phyloP scores from a whole-genome alignment of 2,329 filamentous ascomycete species.

The Clonostachys sp. region DNA sequence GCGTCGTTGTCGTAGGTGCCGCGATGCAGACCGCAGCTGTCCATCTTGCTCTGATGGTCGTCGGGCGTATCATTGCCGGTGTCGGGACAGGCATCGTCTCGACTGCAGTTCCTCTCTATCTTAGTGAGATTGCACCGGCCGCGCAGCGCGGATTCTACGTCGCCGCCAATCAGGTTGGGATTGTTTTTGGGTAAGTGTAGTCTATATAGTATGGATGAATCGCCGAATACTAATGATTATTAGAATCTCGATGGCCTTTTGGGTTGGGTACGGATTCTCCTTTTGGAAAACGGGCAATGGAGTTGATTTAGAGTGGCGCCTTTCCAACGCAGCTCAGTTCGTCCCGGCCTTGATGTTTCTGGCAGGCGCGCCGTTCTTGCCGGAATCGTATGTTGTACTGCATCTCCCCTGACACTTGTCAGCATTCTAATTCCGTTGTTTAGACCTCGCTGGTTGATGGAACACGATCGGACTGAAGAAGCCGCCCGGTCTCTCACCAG shows the following conservation, averaged over 20 bases:
- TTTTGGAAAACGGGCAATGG: conserved; percentile 23
- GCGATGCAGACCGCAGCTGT: conserved; percentile 7
- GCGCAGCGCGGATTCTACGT: conserved; percentile 9
- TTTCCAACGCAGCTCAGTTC: conserved; percentile 23
- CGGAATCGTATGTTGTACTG: conserved; percentile 19
- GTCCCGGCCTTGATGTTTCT: conserved; percentile 22
- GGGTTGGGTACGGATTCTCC: conserved; percentile 24
- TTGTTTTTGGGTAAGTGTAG: conserved; percentile 6
- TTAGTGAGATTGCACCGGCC: conserved; percentile 9
- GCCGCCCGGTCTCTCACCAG: conserved; percentile 17
- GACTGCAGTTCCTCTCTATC: conserved; percentile 9
- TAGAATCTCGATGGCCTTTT: conserved; percentile 12
- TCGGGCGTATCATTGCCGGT: conserved; percentile 10
- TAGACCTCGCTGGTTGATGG: conserved; percentile 25
- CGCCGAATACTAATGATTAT: background rate
- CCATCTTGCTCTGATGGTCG: conserved; percentile 9
- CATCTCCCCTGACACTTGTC: background rate
- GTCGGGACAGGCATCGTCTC: conserved; percentile 10
- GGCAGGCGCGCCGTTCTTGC: conserved; percentile 19
- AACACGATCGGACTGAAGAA: conserved; percentile 17
- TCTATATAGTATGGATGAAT: background rate
- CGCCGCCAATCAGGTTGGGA: conserved; percentile 10
- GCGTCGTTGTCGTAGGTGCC: conserved; percentile 7
- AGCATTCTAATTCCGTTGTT: background rate
- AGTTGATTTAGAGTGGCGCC: conserved; percentile 21